These are phyloP conservation scores for Macadamia tetraphylla DNA, from an alignment of 164 flowering plant genomes.

Conservation along the genomic window DNA sequence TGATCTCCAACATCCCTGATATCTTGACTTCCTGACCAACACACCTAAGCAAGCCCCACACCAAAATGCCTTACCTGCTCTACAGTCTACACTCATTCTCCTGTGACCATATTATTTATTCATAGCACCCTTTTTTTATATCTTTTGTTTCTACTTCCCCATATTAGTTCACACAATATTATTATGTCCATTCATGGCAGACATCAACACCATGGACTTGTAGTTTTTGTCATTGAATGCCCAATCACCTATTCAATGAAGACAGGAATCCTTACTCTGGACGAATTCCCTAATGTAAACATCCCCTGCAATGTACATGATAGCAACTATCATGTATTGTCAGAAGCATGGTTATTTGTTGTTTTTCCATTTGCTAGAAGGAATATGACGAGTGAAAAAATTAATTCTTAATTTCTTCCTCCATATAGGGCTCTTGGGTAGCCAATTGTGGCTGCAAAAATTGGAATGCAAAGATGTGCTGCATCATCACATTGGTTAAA, in stretches of 20 bases:
- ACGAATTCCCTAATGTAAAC: slow-evolving; percentile 82
- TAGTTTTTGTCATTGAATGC: slow-evolving; percentile 78
- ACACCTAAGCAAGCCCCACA: too few relatives aligned
- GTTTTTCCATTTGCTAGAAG: background rate
- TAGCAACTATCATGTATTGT: slow-evolving; percentile 74
- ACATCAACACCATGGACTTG: slow-evolving; percentile 68
- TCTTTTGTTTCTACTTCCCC: too few relatives aligned
- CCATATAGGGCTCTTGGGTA: slow-evolving; percentile 77
- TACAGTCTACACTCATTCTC: too few relatives aligned
- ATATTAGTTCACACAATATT: background rate
- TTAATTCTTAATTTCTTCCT: slow-evolving; percentile 9
- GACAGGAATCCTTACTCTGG: slow-evolving; percentile 54
- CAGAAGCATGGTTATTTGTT: background rate
- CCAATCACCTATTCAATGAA: slow-evolving; percentile 59
- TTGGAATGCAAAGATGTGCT: slow-evolving; percentile 90
- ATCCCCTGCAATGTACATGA: slow-evolving; percentile 93
- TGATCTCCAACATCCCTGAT: too few relatives aligned
- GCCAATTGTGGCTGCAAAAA: slow-evolving; percentile 88
- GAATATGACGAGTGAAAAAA: slow-evolving; percentile 4
- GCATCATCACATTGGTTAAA: slow-evolving; percentile 89
- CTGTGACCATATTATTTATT: too few relatives aligned
- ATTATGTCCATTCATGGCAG: slow-evolving; percentile 32
- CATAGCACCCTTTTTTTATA: too few relatives aligned
- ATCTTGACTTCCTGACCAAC: too few relatives aligned
- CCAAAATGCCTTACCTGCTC: too few relatives aligned